These are phyloP conservation scores for Hypoxylon rickii DNA, from an alignment of 495 filamentous ascomycete species.

Conservation along the genomic window DNA sequence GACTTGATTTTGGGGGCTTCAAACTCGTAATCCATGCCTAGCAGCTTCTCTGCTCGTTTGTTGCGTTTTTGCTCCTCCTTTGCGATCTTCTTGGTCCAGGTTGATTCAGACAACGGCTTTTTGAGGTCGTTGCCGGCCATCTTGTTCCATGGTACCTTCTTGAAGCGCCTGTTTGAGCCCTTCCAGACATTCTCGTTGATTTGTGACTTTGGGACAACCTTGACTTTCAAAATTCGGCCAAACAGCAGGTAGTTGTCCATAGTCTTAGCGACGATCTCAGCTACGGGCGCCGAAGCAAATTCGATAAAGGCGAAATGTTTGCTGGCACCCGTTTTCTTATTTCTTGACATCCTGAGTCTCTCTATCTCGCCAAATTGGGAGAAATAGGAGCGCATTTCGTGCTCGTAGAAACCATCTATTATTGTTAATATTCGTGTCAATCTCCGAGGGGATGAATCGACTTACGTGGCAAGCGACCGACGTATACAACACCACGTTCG, in stretches of 20 bases:
- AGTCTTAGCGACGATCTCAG: slow-evolving; percentile 85
- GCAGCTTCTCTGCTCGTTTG: slow-evolving; percentile 71
- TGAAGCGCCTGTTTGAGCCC: slow-evolving; percentile 86
- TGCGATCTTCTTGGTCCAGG: slow-evolving; percentile 74
- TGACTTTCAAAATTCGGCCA: slow-evolving; percentile 87
- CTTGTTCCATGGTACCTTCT: slow-evolving; percentile 81
- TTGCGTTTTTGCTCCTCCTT: slow-evolving; percentile 70
- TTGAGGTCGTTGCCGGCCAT: slow-evolving; percentile 76
- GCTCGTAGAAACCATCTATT: slow-evolving; percentile 85
- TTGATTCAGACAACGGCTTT: slow-evolving; percentile 67
- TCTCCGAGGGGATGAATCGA: background rate
- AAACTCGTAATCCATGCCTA: slow-evolving; percentile 83
- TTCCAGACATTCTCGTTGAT: slow-evolving; percentile 82
- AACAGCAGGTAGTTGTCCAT: slow-evolving; percentile 99
- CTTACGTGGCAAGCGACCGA: slow-evolving; percentile 79
- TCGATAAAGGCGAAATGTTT: slow-evolving; percentile 95
- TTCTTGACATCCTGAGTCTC: slow-evolving; percentile 82
- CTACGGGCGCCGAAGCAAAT: slow-evolving; percentile 76
- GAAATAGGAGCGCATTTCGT: slow-evolving; percentile 93
- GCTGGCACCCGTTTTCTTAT: slow-evolving; percentile 81
- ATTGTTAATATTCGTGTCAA: slow-evolving; percentile 31
- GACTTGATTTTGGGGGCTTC: slow-evolving; percentile 73
- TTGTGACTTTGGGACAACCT: slow-evolving; percentile 72
- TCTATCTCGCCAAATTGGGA: slow-evolving; percentile 89
- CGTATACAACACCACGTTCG: slow-evolving; percentile 80